phyloP scores from a whole-genome alignment of 345 rosid genomes.

The Rhodomyrtus tomentosa region DNA sequence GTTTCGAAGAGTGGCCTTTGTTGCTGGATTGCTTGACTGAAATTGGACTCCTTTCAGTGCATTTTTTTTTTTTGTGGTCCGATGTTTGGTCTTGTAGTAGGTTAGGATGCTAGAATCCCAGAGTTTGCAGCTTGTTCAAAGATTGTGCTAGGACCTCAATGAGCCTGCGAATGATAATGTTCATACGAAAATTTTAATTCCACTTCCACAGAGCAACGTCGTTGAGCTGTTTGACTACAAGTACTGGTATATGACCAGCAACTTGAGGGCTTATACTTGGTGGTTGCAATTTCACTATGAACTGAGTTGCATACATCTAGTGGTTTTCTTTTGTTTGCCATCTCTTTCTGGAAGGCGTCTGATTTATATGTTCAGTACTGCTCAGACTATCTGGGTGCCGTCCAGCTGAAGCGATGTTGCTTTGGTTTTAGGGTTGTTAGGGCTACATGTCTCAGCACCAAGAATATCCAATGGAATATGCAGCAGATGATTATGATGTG shows the following conservation, averaged over 20 bases:
- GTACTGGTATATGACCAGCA: not conserved
- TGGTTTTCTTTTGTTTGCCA: not conserved
- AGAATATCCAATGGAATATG: slow-evolving; percentile 28
- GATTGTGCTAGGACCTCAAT: not conserved
- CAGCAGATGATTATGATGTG: slow-evolving; percentile 36
- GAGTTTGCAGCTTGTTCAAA: not conserved
- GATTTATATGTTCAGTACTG: not conserved
- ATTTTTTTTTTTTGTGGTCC: not conserved
- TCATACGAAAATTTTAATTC: not conserved
- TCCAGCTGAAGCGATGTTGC: not conserved
- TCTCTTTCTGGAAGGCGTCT: not conserved
- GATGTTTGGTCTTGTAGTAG: not conserved
- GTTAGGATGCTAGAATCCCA: not conserved
- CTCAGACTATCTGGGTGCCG: not conserved
- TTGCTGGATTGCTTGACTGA: not conserved
- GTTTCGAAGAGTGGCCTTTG: not conserved
- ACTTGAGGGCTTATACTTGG: not conserved
- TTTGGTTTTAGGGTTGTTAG: slow-evolving; percentile 2
- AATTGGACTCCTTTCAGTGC: not conserved
- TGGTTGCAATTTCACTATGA: not conserved
- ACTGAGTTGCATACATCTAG: not conserved
- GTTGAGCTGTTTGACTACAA: not conserved
- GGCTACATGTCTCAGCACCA: slow-evolving; percentile 27
- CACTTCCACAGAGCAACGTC: not conserved
- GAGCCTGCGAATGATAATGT: not conserved